A percentile compares a stretch with the other conserved stretches of the same genome.
These are phyloP conservation scores for Lumnitzera littorea DNA, from an alignment of 345 rosid genomes.

Conservation along the genomic window DNA sequence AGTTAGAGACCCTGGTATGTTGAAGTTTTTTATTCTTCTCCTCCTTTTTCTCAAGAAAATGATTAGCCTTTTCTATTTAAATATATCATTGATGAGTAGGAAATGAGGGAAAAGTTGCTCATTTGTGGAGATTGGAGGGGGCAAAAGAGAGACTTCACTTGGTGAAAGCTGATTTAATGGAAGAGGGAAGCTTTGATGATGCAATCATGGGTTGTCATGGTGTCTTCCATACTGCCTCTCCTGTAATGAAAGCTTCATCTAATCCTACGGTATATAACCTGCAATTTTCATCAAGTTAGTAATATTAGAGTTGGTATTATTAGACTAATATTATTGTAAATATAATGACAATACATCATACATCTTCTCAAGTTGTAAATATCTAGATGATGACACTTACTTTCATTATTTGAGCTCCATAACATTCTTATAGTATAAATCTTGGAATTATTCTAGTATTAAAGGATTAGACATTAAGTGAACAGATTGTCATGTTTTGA, in stretches of 20 bases:
- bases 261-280: slow-evolving; percentile 60
- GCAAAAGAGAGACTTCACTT: slow-evolving; percentile 75
- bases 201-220: slow-evolving; percentile 76
- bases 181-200: slow-evolving; percentile 71
- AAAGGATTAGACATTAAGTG: too few species aligned
- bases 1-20: slow-evolving; percentile 71
- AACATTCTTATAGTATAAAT: too few species aligned
- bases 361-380: too few species aligned
- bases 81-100: slow-evolving; percentile 19
- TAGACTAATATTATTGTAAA: too few species aligned
- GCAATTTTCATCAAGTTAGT: too few species aligned
- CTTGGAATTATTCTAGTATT: too few species aligned
- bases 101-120: slow-evolving; percentile 60
- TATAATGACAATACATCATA: too few species aligned
- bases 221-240: slow-evolving; percentile 94
- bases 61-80: not conserved
- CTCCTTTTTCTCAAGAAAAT: not conserved
- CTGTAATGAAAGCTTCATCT: slow-evolving; percentile 61
- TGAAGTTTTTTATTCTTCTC: not conserved
- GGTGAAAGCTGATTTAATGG: slow-evolving; percentile 71
- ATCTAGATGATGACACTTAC: too few species aligned
- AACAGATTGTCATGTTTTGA: not conserved
- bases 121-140: slow-evolving; percentile 71
- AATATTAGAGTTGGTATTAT: too few species aligned
- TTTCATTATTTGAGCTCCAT: too few species aligned